Base-by-base conservation (phyloP, 2,329 filamentous ascomycete genomes). In the Chaetomium strumarium region DNA sequence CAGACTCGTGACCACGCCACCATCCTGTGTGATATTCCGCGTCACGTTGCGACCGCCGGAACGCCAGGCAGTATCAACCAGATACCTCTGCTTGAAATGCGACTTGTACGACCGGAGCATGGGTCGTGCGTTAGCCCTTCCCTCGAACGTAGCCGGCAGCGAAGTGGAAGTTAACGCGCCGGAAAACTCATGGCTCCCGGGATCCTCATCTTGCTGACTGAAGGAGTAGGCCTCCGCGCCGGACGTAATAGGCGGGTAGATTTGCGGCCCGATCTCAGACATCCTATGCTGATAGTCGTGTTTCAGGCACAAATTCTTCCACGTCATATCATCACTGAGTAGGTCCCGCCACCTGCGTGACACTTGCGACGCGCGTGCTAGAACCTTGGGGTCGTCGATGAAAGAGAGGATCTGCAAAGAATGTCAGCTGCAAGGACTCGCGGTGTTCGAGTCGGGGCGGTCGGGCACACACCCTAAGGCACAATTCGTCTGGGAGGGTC, bases 51-150 rank as follows among this genome's bases (percentile, higher is more conserved):
- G 80, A n/a, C 93, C 93, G 31, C 93, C 92, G 51, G 88, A 90
- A 60, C 89, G 86, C 93, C 93, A 99, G 13, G 93, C 93, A 0
- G 91, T 95, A 68, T 99, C 93, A 14, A 99, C 92, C 71, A 97
- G 83, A 68, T 97, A 97, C 64, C 90, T 81, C 67, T 97, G 91
- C 70, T 97, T 97, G 75, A 99, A 99, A 70, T 97, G 92, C 5
- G 89, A 95, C 64, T 95, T 90, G 72, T 97, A 96, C 1, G 90
- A 92, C 61, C 85, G 84, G 29, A 89, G 77, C 60, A 85, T 86
- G 69, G 83, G 72, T 72, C 84, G 68, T 64, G 71, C 60, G 68
- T 63, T 57, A 58, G 66, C 48, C 54, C 56, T 68, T 16, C 75
- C 78, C 53, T 86, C 83, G 20, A 84, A 75, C 13, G 67, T 63